Base-by-base conservation (phyloP, 192 early-diverging fungal species). In the Coemansia nantahalensis region DNA sequence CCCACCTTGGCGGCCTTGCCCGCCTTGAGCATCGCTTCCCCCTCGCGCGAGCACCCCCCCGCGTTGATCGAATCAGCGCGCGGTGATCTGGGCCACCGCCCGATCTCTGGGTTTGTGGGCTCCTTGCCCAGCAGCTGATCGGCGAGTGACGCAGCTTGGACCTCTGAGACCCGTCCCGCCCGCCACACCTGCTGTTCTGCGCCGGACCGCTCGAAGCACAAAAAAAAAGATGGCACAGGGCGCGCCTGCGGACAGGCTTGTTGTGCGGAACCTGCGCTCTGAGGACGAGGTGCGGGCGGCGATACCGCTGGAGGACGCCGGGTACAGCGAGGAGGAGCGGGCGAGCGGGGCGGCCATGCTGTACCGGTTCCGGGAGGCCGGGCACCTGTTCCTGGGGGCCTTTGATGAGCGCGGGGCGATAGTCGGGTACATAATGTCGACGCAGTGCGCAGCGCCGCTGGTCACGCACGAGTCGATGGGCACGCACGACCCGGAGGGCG, bases 401-500 rank as follows among this genome's bases (percentile, higher is more conserved):
- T 77, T 67, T 26, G 48, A 48, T 3, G 12, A 21, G 8, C 30
- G 8, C 4, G 43, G 40, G 0, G 14, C 19, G 8, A 35, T 89
- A 7, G 61, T 86, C 11, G 88, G 79, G 1, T 90, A 80, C 44
- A 65, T 88, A 36, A 77, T 80, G 44, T 72, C 78, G 11, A 90
- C 88, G 2, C 68, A 79, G 22, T 54, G 73, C 0, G 32, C 22
- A 4, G 46, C 54, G 7, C 38, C 66, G 8, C 51, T 72, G 11
- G 59, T 90, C 0, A 86, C 85, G 8, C 79, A 88, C 46, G 71
- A 50, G 26, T 85, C 86, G 34, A 88, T 90, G 86, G 43, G 53
- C 4, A 40, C 26, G 1, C 83, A 88, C 60, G 83, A 90, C 24
- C 67, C 76, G 7, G 54, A 63, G 15, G 88, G 88, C 1, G 53